Base-by-base conservation (phyloP, 805 yeast genomes). In the Cyberlindnera sargentensis region DNA sequence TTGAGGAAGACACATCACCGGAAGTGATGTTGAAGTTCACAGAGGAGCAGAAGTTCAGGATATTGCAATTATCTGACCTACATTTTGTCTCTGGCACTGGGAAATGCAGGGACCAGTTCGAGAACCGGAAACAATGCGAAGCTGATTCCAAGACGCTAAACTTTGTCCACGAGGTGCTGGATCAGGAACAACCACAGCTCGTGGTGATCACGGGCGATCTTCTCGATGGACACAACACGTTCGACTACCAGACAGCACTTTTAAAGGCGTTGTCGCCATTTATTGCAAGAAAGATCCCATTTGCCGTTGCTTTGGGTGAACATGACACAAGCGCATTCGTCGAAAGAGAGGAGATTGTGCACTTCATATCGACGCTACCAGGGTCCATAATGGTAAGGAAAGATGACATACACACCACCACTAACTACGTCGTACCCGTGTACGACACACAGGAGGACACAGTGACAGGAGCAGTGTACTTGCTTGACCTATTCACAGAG, bases 181-280 rank as follows among this genome's bases (percentile, higher is more conserved):
- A 73, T 40, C 23, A 67, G 3, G 87, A 82, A 51, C 53, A 65
- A 25, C 89, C 87, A 0, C 81, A 81, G 55, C 57, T 82, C 26
- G 83, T 79, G 3, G 79, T 80, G 0, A 53, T 81, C 39, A 76
- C 85, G 0, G 89, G 89, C 11, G 86, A 82, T 58, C 75, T 79
- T 45, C 64, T 79, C 0, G 80, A 75, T 58, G 84, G 84, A 0
- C 67, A 66, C 8, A 68, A 63, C 24, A 66, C 82, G 0, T 75
- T 77, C 6, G 89, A 82, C 55, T 67, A 82, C 4, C 80, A 78
- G 53, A 73, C 85, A 1, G 73, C 85, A 2, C 47, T 80, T 9
- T 70, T 73, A 57, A 81, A 80, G 52, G 81, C 78, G 0, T 68
- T 78, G 11, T 60, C 70, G 23, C 83, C 83, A 6, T 69, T 80